A percentile compares a stretch with the other conserved stretches of the same genome.
Evolutionary conservation across 2,329 filamentous ascomycete genomes (phyloP).

Genomic region (Annulohypoxylon truncatum): DNA sequence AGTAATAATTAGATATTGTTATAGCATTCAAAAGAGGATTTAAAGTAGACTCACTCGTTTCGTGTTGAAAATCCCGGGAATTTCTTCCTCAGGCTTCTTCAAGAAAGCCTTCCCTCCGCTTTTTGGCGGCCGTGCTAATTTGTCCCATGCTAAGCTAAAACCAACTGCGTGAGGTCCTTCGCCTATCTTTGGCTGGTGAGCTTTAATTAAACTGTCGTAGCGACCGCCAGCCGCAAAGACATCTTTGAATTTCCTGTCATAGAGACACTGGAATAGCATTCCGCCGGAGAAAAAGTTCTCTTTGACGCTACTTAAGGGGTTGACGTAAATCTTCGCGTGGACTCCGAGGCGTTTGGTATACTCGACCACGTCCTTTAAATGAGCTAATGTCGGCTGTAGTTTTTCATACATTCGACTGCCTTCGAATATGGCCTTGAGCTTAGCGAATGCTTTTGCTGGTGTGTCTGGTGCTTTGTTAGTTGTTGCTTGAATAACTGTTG

Average conservation of each 20-base stretch:
- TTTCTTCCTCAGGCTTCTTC: slow-evolving; percentile 77
- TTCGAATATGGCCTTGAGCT: slow-evolving; percentile 70
- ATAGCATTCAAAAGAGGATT: background rate
- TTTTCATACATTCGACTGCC: slow-evolving; percentile 77
- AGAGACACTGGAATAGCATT: slow-evolving; percentile 89
- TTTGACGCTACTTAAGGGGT: slow-evolving; percentile 87
- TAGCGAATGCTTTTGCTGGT: slow-evolving; percentile 67
- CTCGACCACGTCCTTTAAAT: slow-evolving; percentile 80
- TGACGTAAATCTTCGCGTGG: slow-evolving; percentile 82
- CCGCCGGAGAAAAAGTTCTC: slow-evolving; percentile 90
- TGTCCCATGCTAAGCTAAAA: slow-evolving; percentile 90
- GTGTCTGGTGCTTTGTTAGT: slow-evolving; percentile 56
- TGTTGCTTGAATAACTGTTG: background rate
- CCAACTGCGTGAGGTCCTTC: slow-evolving; percentile 86
- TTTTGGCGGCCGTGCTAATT: slow-evolving; percentile 75
- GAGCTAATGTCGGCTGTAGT: slow-evolving; percentile 79
- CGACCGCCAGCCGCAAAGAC: slow-evolving; percentile 94
- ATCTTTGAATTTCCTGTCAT: slow-evolving; percentile 83
- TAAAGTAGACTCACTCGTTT: slow-evolving; percentile 66
- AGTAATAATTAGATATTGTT: slow-evolving; percentile 30
- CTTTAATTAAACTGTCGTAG: slow-evolving; percentile 89
- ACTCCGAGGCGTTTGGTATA: slow-evolving; percentile 83
- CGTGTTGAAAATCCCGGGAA: slow-evolving; percentile 67
- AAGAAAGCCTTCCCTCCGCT: slow-evolving; percentile 67
- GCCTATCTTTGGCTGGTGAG: slow-evolving; percentile 78